These are phyloP conservation scores for Trifolium pratense DNA, from an alignment of 306 rosid genomes.

Conservation along the genomic window DNA sequence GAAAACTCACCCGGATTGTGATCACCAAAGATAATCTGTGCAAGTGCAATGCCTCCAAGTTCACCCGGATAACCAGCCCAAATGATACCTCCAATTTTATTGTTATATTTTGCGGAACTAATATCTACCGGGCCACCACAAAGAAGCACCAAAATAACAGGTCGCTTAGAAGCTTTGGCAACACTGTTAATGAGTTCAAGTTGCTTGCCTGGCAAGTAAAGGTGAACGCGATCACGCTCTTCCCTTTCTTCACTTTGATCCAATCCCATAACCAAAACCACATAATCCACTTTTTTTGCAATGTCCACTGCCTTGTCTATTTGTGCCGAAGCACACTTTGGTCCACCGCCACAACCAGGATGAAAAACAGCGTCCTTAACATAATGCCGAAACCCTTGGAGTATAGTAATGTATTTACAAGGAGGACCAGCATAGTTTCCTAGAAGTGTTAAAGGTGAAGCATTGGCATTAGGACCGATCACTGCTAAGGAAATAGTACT, in stretches of 20 bases:
- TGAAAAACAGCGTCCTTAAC: slow-evolving; percentile 56
- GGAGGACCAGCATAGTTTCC: slow-evolving; percentile 94
- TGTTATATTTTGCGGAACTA: slow-evolving; percentile 64
- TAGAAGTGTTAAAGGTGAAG: slow-evolving; percentile 53
- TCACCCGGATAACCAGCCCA: slow-evolving; percentile 99
- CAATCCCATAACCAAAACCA: slow-evolving; percentile 85
- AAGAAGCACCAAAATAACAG: slow-evolving; percentile 75
- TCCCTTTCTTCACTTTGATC: slow-evolving; percentile 83
- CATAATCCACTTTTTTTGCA: slow-evolving; percentile 66
- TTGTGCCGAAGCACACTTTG: slow-evolving; percentile 58
- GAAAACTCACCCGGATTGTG: slow-evolving; percentile 77
- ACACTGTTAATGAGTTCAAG: slow-evolving; percentile 62
- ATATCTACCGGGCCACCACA: slow-evolving; percentile 91
- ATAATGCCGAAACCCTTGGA: slow-evolving; percentile 63
- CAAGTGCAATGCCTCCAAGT: slow-evolving; percentile 82
- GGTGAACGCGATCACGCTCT: slow-evolving; percentile 63
- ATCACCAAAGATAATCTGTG: slow-evolving; percentile 84
- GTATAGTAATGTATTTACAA: slow-evolving; percentile 62
- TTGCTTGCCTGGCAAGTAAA: slow-evolving; percentile 82
- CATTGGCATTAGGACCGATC: slow-evolving; percentile 84
- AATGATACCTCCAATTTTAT: slow-evolving; percentile 76
- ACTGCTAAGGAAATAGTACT: slow-evolving; percentile 59
- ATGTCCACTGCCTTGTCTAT: slow-evolving; percentile 60
- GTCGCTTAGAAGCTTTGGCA: slow-evolving; percentile 72
- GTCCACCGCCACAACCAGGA: slow-evolving; percentile 68